Percentiles rank a stretch among this genome's conserved stretches.
Conservation (phyloP, 2,329 filamentous ascomycete species). For the Chrysoporthe deuterocubensis region DNA sequence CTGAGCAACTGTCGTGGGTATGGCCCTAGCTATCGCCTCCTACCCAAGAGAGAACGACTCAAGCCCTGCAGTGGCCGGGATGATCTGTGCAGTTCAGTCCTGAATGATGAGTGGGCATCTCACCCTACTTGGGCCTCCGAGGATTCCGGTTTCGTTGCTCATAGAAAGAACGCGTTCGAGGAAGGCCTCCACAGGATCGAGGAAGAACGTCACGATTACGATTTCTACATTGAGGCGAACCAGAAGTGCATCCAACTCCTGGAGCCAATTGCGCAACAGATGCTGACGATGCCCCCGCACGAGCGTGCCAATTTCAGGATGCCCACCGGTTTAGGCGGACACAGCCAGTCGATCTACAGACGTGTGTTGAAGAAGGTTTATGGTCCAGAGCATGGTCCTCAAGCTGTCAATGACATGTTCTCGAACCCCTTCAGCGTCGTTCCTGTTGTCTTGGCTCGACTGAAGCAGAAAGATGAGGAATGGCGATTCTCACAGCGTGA, state of each 20-base stretch:
- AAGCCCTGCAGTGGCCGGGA: constrained; percentile 94
- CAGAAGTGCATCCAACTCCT: constrained; percentile 94
- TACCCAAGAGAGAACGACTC: constrained; percentile 87
- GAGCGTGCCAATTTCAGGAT: constrained; percentile 79
- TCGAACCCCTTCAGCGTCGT: constrained; percentile 82
- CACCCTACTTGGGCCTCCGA: constrained; percentile 99
- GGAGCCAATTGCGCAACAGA: constrained; percentile 90
- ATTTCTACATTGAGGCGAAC: constrained; percentile 97
- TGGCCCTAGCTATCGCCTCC: constrained; percentile 89
- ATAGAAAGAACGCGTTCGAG: constrained; percentile 94
- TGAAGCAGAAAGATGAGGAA: constrained; percentile 96
- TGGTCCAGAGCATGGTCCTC: constrained; percentile 78
- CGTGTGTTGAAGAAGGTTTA: constrained; percentile 98
- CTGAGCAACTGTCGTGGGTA: constrained; percentile 95
- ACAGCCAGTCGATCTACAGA: constrained; percentile 96
- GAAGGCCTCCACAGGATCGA: constrained; percentile 95
- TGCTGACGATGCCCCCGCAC: constrained; percentile 75
- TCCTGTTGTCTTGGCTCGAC: constrained; percentile 81
- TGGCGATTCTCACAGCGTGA: constrained; percentile 97
- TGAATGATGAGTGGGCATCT: constrained; percentile 98
- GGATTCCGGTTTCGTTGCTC: constrained; percentile 95
- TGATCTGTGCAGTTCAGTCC: constrained; percentile 87
- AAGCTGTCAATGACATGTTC: constrained; percentile 88
- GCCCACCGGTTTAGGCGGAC: constrained; percentile 82
- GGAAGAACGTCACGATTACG: constrained; percentile 97